Percentiles rank a stretch among this genome's conserved stretches.
phyloP scores from a whole-genome alignment of 192 early-diverging fungal genomes.

The Coemansia sp. region DNA sequence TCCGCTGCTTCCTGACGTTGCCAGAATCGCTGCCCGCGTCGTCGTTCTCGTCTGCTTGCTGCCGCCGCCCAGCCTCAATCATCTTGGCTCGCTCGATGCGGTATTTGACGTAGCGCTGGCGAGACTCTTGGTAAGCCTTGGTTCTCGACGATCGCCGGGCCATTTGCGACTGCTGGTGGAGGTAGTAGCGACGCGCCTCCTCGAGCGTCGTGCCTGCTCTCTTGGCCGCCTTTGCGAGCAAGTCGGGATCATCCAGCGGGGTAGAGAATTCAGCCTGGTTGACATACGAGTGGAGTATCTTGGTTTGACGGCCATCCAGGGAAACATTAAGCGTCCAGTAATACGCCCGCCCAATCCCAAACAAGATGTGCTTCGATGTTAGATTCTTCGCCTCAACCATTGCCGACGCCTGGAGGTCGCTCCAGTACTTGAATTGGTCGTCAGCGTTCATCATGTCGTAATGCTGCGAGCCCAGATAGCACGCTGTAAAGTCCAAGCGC shows the following conservation, averaged over 20 bases:
- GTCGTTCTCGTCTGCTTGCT: neutral
- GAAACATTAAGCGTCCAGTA: conserved; percentile 19
- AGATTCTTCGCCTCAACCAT: conserved; percentile 6
- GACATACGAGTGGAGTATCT: conserved; percentile 12
- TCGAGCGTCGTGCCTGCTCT: conserved; percentile 20
- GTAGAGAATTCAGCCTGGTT: neutral
- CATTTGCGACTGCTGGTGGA: conserved; percentile 8
- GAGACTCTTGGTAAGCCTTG: neutral
- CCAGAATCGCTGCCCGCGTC: neutral
- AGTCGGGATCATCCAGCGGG: conserved; percentile 13
- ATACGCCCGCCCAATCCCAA: conserved; percentile 13
- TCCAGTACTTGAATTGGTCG: conserved; percentile 14
- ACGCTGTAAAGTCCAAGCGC: neutral
- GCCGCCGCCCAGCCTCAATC: neutral
- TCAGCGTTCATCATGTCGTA: conserved; percentile 20
- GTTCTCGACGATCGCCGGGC: neutral
- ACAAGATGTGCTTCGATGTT: conserved; percentile 7
- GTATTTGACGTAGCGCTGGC: neutral
- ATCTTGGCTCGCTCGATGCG: conserved; percentile 2
- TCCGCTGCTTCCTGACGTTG: neutral
- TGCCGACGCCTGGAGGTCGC: conserved; percentile 15
- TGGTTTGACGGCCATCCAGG: conserved; percentile 1
- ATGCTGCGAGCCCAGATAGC: conserved; percentile 15
- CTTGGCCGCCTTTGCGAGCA: conserved; percentile 15
- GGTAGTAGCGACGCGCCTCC: conserved; percentile 26